Base-by-base conservation (phyloP, 2,329 filamentous ascomycete genomes). In the Juglanconis sp. region DNA sequence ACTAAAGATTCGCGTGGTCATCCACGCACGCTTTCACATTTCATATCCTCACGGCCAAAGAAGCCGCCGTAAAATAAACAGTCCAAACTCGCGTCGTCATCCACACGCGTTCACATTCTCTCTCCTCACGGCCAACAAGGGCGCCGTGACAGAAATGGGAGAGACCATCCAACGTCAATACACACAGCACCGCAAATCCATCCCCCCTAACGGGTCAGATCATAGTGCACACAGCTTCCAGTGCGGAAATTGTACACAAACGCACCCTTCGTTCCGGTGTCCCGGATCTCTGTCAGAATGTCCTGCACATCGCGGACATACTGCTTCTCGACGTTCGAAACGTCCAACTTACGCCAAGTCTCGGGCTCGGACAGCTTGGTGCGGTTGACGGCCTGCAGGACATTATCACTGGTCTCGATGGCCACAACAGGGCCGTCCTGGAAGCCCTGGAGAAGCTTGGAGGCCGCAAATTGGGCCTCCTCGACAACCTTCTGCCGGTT, bases 221-320 rank as follows among this genome's bases (percentile, higher is more conserved):
- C 92, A 73, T 96, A 96, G 71, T 94, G 91, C 54, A 96, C 82
- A 71, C 91, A 93, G 61, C 83, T 88, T 0, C 89, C 90, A 9
- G 91, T 96, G 62, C 92, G 81, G 68, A 96, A 96, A 69, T 96
- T 96, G 75, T 96, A 96, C 56, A 97, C 84, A 74, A 96, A 96
- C 10, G 91, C 90, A 71, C 93, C 90, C 51, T 84, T 82, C 31
- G 83, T 81, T 8, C 80, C 83, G 4, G 79, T 72, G 64, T 79
- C 78, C 74, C 71, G 85, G 85, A 78, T 95, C 74, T 68, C 82
- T 75, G 70, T 77, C 56, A 97, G 79, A 72, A 94, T 79, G 63
- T 92, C 89, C 69, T 95, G 90, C 47, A 97, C 82, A 70, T 97
- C 91, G 34, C 87, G 82, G 49, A 96, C 77, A 69, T 96, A 97